Evolutionary conservation across 2,329 filamentous ascomycete species (phyloP), one percentile per base, ranked within the genome.

Genomic region (Rhytidhysteron rufulum): DNA sequence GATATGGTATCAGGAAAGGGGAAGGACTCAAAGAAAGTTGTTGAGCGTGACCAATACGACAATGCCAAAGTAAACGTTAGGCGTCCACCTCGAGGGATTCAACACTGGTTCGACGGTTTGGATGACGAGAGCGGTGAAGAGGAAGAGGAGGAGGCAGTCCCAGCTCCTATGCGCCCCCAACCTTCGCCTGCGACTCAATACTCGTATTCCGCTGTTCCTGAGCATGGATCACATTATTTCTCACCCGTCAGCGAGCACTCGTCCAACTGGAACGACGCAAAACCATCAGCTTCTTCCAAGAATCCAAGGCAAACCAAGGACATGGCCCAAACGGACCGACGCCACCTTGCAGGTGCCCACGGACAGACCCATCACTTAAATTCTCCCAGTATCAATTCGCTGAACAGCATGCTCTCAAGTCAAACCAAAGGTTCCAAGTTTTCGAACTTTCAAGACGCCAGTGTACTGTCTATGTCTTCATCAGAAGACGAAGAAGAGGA

Each of bases 31-130:
- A 17, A 41, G 30, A 34, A 29, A 21, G 11, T 34, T 19, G 17
- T 36, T 30, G 9, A 58, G 40, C 59, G 60, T 20, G 67, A 70
- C 34, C 55, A 62, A 27, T 70, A 65, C 48, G 70, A 73, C 44
- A 68, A 61, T 48, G 62, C 69, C 40, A 74, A 75, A 53, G 61
- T 69, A 19, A 64, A 74, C 41, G 64, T 73, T 15, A 60, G 69
- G 25, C 58, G 70, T 24, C 71, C 71, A 13, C 71, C 71, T 4
- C 70, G 67, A 35, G 71, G 71, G 6, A 70, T 73, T 20, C 60
- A 72, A 43, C 68, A 75, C 44, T 75, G 72, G 72, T 75, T 75
- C 41, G 72, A 75, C 40, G 71, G 64, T 3, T 55, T 72, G 9
- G 50, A 66, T 18, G 63, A 67, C 10, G 66, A 67, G 17, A 63